These are phyloP conservation scores for Chlorociboria aeruginascens DNA, from an alignment of 495 filamentous ascomycete genomes.

Conservation along the genomic window DNA sequence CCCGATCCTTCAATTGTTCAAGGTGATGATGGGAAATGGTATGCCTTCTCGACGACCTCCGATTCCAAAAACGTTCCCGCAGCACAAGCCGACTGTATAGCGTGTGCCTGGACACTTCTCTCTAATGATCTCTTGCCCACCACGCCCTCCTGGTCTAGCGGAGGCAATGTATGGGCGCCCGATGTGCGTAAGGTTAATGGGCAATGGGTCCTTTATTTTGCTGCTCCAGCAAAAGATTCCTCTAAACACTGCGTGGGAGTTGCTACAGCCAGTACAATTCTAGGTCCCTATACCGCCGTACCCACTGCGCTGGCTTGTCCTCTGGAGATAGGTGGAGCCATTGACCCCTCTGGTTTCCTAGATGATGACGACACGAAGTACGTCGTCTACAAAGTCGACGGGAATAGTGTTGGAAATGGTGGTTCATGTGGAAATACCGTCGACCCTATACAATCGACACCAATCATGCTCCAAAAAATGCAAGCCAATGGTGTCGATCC, in stretches of 20 bases:
- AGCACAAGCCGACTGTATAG: background rate
- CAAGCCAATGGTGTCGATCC: slow-evolving; percentile 36
- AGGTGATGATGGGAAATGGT: background rate
- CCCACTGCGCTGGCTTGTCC: slow-evolving; percentile 24
- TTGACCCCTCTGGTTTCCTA: slow-evolving; percentile 26
- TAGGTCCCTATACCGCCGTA: slow-evolving; percentile 26
- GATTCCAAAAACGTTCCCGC: slow-evolving; percentile 1
- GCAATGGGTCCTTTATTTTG: slow-evolving; percentile 31
- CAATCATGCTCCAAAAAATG: slow-evolving; percentile 49
- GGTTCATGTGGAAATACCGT: slow-evolving; percentile 44
- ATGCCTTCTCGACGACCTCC: slow-evolving; percentile 3
- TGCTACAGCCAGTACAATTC: slow-evolving; percentile 25
- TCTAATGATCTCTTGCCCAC: background rate
- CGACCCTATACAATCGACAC: slow-evolving; percentile 35
- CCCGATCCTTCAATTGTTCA: slow-evolving; percentile 2
- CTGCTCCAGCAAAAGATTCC: slow-evolving; percentile 19
- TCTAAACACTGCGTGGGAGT: slow-evolving; percentile 32
- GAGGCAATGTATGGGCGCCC: slow-evolving; percentile 3
- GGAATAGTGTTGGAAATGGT: slow-evolving; percentile 44
- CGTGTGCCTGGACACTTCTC: slow-evolving; percentile 3
- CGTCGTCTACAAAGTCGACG: slow-evolving; percentile 46
- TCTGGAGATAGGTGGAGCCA: slow-evolving; percentile 27
- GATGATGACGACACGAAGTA: slow-evolving; percentile 24
- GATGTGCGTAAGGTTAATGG: slow-evolving; percentile 19
- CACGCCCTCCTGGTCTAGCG: background rate